Evolutionary conservation across 225 moss, liverwort and hornwort species (phyloP), one percentile per base, ranked within the genome.

Genomic region (Marchantia polymorpha): DNA sequence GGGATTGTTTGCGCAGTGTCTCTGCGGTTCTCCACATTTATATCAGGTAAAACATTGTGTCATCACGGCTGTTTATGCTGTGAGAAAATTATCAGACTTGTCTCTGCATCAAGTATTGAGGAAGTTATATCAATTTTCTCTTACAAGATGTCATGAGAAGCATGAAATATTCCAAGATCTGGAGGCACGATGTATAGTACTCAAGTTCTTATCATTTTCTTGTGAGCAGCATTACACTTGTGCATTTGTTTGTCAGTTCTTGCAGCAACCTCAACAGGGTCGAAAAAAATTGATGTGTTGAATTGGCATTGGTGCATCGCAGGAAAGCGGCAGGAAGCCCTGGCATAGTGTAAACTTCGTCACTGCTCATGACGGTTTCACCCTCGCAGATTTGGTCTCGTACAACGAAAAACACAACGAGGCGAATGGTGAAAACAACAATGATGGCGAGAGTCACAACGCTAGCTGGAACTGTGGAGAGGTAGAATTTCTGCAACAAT

Each of bases 391-490:
- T 85, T 83, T 94, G 77, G 94, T 92, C 48, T 89, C 94, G 51
- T 94, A 92, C 78, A 92, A 92, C 68, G 85, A 91, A 78, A 92
- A 94, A 83, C 94, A 95, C 76, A 95, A 95, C 75, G 87, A 91
- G 79, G 90, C 91, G 73, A 95, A 95, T 83, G 92, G 94, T 50
- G 92, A 95, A 84, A 90, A 84, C 79, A 92, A 95, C 73, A 91
- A 89, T 81, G 94, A 95, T 77, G 94, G 94, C 72, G 92, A 95
- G 87, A 86, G 81, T 77, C 89, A 95, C 47, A 95, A 95, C 83
- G 91, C 89, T 56, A 95, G 94, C 88, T 95, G 94, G 94, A 95
- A 95, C 68, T 92, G 94, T 86, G 94, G 94, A 84, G 89, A 89
- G 90, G 94, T 92, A 86, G 67, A 1, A 6, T 72, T 8, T 14